Conservation (phyloP, 352 stramenopile species). For the Phytophthora citricola region DNA sequence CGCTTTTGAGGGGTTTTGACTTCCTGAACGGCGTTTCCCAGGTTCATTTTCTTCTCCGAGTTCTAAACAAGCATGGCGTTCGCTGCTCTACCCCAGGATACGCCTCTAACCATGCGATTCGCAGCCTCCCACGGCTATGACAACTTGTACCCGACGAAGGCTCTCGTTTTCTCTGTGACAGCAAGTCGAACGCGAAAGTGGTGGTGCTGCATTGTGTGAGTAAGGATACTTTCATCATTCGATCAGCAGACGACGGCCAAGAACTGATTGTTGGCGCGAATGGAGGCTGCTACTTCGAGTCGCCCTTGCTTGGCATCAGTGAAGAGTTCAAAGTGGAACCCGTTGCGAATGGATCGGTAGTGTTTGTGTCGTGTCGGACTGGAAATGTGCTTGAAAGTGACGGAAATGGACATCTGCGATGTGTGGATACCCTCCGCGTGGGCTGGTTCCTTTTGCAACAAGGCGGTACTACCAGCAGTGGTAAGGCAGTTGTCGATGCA, state of each 20-base stretch:
- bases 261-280: slow-evolving; percentile 33
- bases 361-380: slow-evolving; percentile 30
- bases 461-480: not conserved
- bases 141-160: slow-evolving; percentile 2
- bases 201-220: slow-evolving; percentile 11
- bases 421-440: slow-evolving; percentile 27
- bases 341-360: slow-evolving; percentile 20
- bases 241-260: slow-evolving; percentile 6
- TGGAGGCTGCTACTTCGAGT: slow-evolving; percentile 34
- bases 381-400: slow-evolving; percentile 29
- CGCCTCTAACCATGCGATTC: slow-evolving; percentile 22
- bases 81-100: slow-evolving; percentile 7
- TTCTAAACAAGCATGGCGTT: not conserved
- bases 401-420: slow-evolving; percentile 18
- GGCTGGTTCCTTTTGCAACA: slow-evolving; percentile 30
- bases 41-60: not conserved
- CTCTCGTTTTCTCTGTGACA: slow-evolving; percentile 7
- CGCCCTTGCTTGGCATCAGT: slow-evolving; percentile 21
- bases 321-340: slow-evolving; percentile 31
- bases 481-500: slow-evolving; percentile 1
- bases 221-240: slow-evolving; percentile 20
- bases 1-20: slow-evolving; percentile 19
- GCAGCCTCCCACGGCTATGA: not conserved
- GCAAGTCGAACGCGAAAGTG: slow-evolving; percentile 11
- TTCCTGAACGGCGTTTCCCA: slow-evolving; percentile 14